Conservation (phyloP, 2,329 filamentous ascomycete species). For the Trichoderma hamatum region DNA sequence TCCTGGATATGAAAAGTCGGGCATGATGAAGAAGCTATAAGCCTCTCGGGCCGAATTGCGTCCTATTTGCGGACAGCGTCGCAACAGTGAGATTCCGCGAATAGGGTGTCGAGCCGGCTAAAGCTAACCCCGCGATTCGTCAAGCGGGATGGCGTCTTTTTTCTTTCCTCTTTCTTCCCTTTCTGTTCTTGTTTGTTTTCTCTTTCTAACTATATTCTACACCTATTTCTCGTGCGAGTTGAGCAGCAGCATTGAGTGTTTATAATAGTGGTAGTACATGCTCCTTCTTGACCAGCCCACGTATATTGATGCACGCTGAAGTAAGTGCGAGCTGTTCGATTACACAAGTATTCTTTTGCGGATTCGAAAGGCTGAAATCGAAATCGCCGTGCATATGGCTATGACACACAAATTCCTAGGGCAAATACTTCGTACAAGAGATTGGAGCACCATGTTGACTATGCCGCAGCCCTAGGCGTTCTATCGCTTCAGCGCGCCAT, state of each 20-base stretch:
- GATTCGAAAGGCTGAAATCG: background rate
- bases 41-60: constrained; percentile 23
- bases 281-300: background rate
- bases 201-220: too few species aligned
- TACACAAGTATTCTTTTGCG: background rate
- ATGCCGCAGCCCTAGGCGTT: background rate
- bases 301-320: background rate
- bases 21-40: background rate
- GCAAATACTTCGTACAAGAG: background rate
- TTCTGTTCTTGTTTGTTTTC: background rate
- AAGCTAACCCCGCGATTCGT: constrained; percentile 25
- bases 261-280: background rate
- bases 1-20: constrained; percentile 4
- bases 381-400: background rate
- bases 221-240: background rate
- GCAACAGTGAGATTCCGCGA: constrained; percentile 26
- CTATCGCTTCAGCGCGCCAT: too few species aligned
- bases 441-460: too few species aligned
- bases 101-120: constrained; percentile 18
- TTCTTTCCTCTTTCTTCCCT: background rate
- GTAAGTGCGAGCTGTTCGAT: background rate
- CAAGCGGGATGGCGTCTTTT: background rate
- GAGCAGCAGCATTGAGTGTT: background rate
- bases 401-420: background rate
- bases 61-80: background rate